Base-by-base conservation (phyloP, 495 filamentous ascomycete species). In the Daldinia vernicosa region DNA sequence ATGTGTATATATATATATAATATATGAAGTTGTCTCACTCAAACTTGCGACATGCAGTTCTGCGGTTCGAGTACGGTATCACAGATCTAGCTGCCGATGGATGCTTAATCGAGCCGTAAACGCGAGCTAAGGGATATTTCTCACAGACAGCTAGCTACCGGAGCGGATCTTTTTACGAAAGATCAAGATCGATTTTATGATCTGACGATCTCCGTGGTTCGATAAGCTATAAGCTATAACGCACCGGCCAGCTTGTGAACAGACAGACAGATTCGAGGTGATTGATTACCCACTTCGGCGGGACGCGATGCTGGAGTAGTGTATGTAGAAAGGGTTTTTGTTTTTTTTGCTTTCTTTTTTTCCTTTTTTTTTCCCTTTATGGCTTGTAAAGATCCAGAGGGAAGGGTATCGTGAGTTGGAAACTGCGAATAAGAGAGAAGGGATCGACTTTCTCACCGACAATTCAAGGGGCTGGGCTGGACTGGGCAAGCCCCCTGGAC, bases 401-500 rank as follows among this genome's bases (percentile, higher is more conserved):
- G 60, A 60, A 58, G 52, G 52, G 26, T 54, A 62, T 43, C 70
- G 65, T 33, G 56, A 57, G 33, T 40, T 57, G 61, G 40, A 55
- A 55, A 73, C 66, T 69, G 54, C 70, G 70, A 73, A 73, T 73
- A 61, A 73, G 70, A 73, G 52, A 63, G 19, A 56, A 53, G 30
- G 32, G 65, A 69, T 72, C 64, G 65, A 12, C 75, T 53, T 53
- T 35, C 70, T 74, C 74, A 77, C 74, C 75, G 74, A 77, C 75
- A 77, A 77, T 77, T 77, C 43, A 60, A 74, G 75, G 71, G 75
- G 75, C 75, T 77, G 75, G 75, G 69, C 37, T 24, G 43, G 43
- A n/a, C 43, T 47, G 43, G 43, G 17, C 43, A 22, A 11, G 15
- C 26, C 67, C 67, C 67, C 60, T 70, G 63, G 24, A 63, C 27